Evolutionary conservation across 305 asterid species (phyloP).

Genomic region (Fraxinus sp.): DNA sequence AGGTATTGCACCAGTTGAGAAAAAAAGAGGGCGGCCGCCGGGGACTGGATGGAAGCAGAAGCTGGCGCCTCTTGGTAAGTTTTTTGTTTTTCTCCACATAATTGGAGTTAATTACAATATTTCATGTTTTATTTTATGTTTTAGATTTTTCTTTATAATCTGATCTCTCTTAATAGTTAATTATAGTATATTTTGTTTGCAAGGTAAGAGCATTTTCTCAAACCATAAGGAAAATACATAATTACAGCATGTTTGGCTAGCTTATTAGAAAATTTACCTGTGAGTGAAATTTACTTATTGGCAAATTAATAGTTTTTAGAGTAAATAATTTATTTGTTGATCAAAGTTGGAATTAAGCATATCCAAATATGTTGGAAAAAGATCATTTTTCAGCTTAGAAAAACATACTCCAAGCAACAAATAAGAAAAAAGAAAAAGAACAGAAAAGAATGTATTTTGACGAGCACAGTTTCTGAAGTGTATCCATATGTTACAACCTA

Average conservation of each 20-base stretch:
- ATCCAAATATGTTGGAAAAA: not conserved
- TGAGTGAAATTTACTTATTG: not conserved
- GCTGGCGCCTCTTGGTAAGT: constrained; percentile 57
- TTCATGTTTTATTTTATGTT: not conserved
- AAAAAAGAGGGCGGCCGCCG: constrained; percentile 58
- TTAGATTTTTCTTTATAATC: not conserved
- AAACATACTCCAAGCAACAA: not conserved
- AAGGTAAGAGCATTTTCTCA: not conserved
- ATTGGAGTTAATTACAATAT: not conserved
- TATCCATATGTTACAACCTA: not conserved
- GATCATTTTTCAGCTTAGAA: not conserved
- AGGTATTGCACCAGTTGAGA: constrained; percentile 30
- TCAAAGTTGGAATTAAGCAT: not conserved
- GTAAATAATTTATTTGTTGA: too few species aligned
- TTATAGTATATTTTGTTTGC: not conserved
- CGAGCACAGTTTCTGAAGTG: not conserved
- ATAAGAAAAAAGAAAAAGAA: not conserved
- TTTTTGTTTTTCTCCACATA: not conserved
- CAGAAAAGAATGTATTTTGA: not conserved
- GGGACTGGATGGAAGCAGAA: constrained; percentile 73
- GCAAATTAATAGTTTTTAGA: not conserved
- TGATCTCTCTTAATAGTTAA: not conserved
- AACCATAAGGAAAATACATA: not conserved
- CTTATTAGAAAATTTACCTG: not conserved
- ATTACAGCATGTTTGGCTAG: not conserved